These are phyloP conservation scores for Seminavis robusta DNA, from an alignment of 108 stramenopile genomes.

Conservation along the genomic window DNA sequence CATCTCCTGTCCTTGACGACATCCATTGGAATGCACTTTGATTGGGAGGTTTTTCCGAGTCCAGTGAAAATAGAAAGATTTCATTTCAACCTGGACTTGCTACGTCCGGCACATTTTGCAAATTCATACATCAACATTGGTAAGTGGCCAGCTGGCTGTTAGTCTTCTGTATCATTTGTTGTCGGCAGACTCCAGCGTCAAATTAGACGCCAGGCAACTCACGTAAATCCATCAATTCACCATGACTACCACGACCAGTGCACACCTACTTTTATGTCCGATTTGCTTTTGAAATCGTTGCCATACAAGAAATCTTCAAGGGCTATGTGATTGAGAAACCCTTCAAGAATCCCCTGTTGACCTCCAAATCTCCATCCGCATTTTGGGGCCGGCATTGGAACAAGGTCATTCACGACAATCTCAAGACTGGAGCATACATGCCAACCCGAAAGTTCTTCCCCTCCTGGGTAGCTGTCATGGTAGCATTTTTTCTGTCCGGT, in stretches of 20 bases:
- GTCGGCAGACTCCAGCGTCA: neutral
- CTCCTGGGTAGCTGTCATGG: too few species aligned
- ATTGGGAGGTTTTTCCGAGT: slow-evolving; percentile 25
- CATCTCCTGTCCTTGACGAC: neutral
- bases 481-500: too few species aligned
- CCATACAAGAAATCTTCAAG: slow-evolving; percentile 18
- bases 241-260: too few species aligned
- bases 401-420: slow-evolving; percentile 16
- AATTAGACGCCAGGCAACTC: too few species aligned
- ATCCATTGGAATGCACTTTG: slow-evolving; percentile 6
- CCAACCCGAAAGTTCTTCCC: too few species aligned
- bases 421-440: too few species aligned
- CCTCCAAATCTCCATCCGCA: slow-evolving; percentile 29
- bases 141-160: neutral
- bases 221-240: too few species aligned
- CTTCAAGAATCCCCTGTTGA: slow-evolving; percentile 37
- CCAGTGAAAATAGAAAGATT: too few species aligned
- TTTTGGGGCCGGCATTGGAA: slow-evolving; percentile 56
- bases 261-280: slow-evolving; percentile 18
- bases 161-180: neutral
- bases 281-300: slow-evolving; percentile 13
- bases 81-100: slow-evolving; percentile 20
- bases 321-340: slow-evolving; percentile 18
- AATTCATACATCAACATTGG: slow-evolving; percentile 27
- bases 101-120: slow-evolving; percentile 15